Conservation (phyloP, 2,329 filamentous ascomycete genomes). For the Xenoacremonium recifei region DNA sequence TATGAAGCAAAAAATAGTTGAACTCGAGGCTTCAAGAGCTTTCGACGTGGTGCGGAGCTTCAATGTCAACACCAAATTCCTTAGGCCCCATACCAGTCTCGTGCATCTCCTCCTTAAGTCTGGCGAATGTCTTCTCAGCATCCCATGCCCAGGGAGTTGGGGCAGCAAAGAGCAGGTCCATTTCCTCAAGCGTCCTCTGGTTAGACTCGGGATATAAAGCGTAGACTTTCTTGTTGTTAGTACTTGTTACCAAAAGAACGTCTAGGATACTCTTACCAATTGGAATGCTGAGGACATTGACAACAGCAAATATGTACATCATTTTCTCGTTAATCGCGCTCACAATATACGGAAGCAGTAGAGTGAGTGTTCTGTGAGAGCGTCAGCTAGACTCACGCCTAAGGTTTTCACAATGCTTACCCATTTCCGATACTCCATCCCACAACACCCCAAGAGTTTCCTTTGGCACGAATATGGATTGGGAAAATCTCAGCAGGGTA, state of each 20-base stretch:
- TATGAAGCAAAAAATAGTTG: too few relatives aligned
- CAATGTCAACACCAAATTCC: neutral
- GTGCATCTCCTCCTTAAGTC: constrained; percentile 1
- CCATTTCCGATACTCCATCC: constrained; percentile 74
- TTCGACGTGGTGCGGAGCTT: neutral
- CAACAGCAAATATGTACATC: neutral
- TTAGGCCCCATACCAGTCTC: neutral
- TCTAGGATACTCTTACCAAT: neutral
- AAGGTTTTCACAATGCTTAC: neutral
- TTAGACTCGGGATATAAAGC: constrained; percentile 23
- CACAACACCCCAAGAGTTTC: constrained; percentile 71
- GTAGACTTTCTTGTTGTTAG: constrained; percentile 13
- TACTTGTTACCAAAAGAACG: neutral
- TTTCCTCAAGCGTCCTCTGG: constrained; percentile 24
- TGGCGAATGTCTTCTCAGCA: constrained; percentile 14
- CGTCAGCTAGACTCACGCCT: neutral
- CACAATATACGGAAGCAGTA: constrained; percentile 3
- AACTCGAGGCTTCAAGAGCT: neutral
- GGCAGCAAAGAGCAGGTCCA: constrained; percentile 24
- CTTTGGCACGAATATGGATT: constrained; percentile 65
- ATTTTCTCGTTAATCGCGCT: constrained; percentile 2
- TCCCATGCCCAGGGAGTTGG: constrained; percentile 23
- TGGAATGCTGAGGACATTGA: neutral
- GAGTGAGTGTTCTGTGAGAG: constrained; percentile 1
- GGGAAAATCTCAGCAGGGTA: constrained; percentile 73